Percentiles rank a stretch among this genome's conserved stretches.
Evolutionary conservation across 148 eudicot genomes (phyloP).

Genomic region (Talinum fruticosum): DNA sequence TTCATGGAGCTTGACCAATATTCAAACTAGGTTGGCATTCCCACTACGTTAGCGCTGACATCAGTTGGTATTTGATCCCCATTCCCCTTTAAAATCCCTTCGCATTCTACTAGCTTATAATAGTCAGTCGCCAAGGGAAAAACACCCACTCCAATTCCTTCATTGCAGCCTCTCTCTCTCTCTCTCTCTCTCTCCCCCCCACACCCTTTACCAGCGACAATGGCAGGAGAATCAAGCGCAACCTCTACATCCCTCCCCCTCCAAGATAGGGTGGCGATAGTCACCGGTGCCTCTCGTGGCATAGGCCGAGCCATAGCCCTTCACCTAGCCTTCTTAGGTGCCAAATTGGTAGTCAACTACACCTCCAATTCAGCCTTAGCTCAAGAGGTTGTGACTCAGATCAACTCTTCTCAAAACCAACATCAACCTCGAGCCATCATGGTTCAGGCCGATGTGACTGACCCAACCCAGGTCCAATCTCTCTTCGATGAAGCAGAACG

Average conservation of each 20-base stretch:
- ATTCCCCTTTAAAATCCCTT: too few species aligned
- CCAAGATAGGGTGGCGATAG: constrained; percentile 38
- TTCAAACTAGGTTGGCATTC: background rate
- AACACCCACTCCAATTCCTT: background rate
- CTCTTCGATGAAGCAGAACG: constrained; percentile 19
- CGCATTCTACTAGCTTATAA: too few species aligned
- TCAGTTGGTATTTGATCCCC: background rate
- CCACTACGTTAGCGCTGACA: constrained; percentile 21
- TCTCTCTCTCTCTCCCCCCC: too few species aligned
- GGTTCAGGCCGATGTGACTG: constrained; percentile 26
- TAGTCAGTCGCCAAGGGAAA: background rate
- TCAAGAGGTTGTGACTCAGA: constrained; percentile 26
- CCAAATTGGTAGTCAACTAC: constrained; percentile 37
- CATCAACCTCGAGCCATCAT: constrained; percentile 17
- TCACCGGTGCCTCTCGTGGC: constrained; percentile 51
- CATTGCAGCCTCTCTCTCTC: background rate
- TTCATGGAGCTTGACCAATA: background rate
- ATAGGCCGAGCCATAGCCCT: constrained; percentile 38
- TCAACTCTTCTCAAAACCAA: background rate
- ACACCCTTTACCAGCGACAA: background rate
- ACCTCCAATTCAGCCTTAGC: constrained; percentile 33
- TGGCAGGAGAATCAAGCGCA: constrained; percentile 25
- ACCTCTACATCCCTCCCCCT: constrained; percentile 29
- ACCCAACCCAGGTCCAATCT: constrained; percentile 21
- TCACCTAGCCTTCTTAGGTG: constrained; percentile 27